Conservation (phyloP, 352 stramenopile genomes). For the Pythium brassicae region DNA sequence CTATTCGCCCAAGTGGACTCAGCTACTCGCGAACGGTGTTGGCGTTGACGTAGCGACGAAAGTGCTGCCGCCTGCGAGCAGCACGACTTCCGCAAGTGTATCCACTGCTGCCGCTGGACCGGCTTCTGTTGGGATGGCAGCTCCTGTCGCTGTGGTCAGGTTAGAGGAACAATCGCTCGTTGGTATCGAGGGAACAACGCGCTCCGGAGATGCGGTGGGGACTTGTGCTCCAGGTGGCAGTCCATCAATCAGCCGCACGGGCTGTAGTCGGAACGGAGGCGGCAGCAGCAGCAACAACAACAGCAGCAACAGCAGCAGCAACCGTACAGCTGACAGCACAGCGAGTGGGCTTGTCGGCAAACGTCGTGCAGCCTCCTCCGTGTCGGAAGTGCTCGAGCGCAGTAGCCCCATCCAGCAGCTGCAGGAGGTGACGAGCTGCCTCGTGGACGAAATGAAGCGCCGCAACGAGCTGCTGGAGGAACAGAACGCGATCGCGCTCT, state of each 20-base stretch:
- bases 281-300: neutral
- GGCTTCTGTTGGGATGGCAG: too few species aligned
- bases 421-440: conserved; percentile 22
- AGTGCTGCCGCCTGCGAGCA: neutral
- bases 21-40: conserved; percentile 45
- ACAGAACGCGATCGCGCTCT: conserved; percentile 65
- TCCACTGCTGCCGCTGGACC: too few species aligned
- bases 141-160: too few species aligned
- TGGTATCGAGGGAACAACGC: too few species aligned
- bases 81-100: too few species aligned
- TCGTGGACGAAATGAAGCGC: conserved; percentile 50
- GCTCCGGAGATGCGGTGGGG: too few species aligned
- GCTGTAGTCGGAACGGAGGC: too few species aligned
- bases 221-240: too few species aligned
- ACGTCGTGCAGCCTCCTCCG: neutral
- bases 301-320: neutral
- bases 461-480: conserved; percentile 71
- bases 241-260: too few species aligned
- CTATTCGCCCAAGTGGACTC: conserved; percentile 57
- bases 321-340: too few species aligned
- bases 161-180: too few species aligned
- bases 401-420: conserved; percentile 21
- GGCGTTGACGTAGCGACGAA: conserved; percentile 5
- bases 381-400: conserved; percentile 9
- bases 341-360: neutral